Conservation (phyloP, 1,284 basidiomycete genomes). For the Papiliotrema fonsecae region DNA sequence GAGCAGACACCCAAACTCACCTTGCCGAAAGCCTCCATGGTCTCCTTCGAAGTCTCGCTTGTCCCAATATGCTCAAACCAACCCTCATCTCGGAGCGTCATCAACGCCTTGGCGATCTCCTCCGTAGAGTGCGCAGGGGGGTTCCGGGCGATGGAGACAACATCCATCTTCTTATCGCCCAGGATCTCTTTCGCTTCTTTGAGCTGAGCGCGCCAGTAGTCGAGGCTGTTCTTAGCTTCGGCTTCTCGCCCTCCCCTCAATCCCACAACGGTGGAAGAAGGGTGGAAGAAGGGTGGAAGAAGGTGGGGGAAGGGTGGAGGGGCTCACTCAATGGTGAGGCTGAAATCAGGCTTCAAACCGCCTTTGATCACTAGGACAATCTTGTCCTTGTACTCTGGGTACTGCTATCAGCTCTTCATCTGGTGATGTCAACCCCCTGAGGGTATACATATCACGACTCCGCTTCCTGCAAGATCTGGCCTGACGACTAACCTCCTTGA, state of each 20-base stretch:
- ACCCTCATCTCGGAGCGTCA: slow-evolving; percentile 31
- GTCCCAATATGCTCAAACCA: slow-evolving; percentile 28
- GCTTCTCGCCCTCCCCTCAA: neutral
- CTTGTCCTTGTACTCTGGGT: slow-evolving; percentile 56
- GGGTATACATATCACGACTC: neutral
- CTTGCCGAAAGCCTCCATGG: slow-evolving; percentile 21
- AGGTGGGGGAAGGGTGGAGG: neutral
- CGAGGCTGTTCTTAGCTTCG: slow-evolving; percentile 30
- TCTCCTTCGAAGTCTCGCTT: slow-evolving; percentile 23
- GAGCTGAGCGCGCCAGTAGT: slow-evolving; percentile 50
- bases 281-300: neutral
- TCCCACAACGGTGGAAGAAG: neutral
- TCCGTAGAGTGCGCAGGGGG: slow-evolving; percentile 13
- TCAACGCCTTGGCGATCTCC: slow-evolving; percentile 18
- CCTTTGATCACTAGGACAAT: slow-evolving; percentile 56
- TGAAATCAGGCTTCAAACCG: slow-evolving; percentile 31
- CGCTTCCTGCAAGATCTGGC: no score
- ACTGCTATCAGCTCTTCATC: slow-evolving; percentile 39
- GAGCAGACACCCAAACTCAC: slow-evolving; percentile 8
- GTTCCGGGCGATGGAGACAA: slow-evolving; percentile 43
- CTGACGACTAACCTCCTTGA: slow-evolving; percentile 27
- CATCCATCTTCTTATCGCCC: slow-evolving; percentile 52
- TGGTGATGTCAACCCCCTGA: no score
- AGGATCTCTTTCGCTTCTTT: slow-evolving; percentile 47
- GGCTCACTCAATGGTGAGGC: slow-evolving; percentile 12